Conservation (phyloP, 202 grass and related monocot species). For the Bolboschoenoplectus hybrid region DNA sequence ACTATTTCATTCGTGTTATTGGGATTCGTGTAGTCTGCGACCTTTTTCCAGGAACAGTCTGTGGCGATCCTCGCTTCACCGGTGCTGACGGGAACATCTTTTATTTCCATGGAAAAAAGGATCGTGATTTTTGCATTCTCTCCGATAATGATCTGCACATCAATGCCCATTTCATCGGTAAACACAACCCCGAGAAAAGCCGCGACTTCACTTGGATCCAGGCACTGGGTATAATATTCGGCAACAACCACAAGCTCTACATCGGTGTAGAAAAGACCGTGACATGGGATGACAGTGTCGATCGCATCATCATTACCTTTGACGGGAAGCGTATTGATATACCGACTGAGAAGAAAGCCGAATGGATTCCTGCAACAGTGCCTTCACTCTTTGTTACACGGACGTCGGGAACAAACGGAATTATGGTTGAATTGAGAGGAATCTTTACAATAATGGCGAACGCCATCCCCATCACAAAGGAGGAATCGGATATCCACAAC, state of each 20-base stretch:
- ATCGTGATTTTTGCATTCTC: slow-evolving; percentile 57
- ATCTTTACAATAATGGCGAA: slow-evolving; percentile 43
- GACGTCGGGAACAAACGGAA: slow-evolving; percentile 36
- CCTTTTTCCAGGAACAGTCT: slow-evolving; percentile 46
- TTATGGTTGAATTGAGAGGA: slow-evolving; percentile 43
- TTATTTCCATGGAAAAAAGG: slow-evolving; percentile 89
- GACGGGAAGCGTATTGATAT: slow-evolving; percentile 46
- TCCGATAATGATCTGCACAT: slow-evolving; percentile 67
- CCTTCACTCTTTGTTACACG: slow-evolving; percentile 35
- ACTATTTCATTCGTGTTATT: neutral
- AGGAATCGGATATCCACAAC: slow-evolving; percentile 61
- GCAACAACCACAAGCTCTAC: slow-evolving; percentile 57
- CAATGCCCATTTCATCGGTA: slow-evolving; percentile 89
- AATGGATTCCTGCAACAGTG: slow-evolving; percentile 36
- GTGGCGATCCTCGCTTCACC: slow-evolving; percentile 74
- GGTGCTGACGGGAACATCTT: slow-evolving; percentile 83
- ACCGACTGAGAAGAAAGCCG: neutral
- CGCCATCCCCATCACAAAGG: slow-evolving; percentile 51
- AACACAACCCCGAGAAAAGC: slow-evolving; percentile 51
- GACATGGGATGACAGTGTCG: slow-evolving; percentile 42
- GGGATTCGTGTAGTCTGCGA: slow-evolving; percentile 44
- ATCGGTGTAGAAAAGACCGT: slow-evolving; percentile 46
- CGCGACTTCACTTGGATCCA: slow-evolving; percentile 95
- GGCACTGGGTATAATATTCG: slow-evolving; percentile 63
- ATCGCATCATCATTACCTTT: slow-evolving; percentile 53